These are phyloP conservation scores for Vigna angularis DNA, from an alignment of 306 rosid genomes.

Conservation along the genomic window DNA sequence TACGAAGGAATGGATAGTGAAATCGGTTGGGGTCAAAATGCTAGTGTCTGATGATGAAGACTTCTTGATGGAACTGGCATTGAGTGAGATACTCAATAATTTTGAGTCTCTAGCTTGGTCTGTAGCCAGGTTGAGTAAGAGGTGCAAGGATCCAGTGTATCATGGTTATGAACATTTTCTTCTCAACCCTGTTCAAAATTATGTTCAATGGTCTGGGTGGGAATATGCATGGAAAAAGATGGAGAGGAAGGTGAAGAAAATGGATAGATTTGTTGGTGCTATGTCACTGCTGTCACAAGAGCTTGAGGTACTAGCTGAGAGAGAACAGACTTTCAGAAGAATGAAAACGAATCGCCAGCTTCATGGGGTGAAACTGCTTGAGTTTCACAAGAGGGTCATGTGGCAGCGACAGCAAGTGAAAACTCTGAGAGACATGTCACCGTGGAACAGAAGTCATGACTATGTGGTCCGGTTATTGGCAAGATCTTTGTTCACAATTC, in stretches of 20 bases:
- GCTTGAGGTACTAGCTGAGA: conserved; percentile 65
- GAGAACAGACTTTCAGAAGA: conserved; percentile 67
- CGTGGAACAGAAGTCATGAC: conserved; percentile 81
- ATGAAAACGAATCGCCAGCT: conserved; percentile 49
- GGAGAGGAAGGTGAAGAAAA: conserved; percentile 86
- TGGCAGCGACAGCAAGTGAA: conserved; percentile 74
- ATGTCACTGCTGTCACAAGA: conserved; percentile 65
- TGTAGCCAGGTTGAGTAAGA: conserved; percentile 71
- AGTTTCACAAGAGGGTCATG: conserved; percentile 63
- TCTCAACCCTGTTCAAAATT: conserved; percentile 55
- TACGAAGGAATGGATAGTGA: conserved; percentile 57
- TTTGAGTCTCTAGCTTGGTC: conserved; percentile 61
- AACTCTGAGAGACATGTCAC: conserved; percentile 64
- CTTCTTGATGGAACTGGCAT: conserved; percentile 70
- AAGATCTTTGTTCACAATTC: conserved; percentile 78
- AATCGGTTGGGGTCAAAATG: conserved; percentile 64
- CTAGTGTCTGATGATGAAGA: conserved; percentile 66
- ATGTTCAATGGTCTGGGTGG: conserved; percentile 70
- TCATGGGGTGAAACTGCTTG: conserved; percentile 46
- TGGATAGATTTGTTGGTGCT: conserved; percentile 70
- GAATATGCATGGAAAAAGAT: conserved; percentile 80
- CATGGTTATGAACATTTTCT: conserved; percentile 64
- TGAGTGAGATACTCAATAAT: conserved; percentile 68
- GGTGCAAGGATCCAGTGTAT: conserved; percentile 68
- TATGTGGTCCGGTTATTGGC: conserved; percentile 75